Percentiles rank a stretch among this genome's conserved stretches.
Conservation (phyloP, 1,139 yeast species). For the Protomyces inouyei region DNA sequence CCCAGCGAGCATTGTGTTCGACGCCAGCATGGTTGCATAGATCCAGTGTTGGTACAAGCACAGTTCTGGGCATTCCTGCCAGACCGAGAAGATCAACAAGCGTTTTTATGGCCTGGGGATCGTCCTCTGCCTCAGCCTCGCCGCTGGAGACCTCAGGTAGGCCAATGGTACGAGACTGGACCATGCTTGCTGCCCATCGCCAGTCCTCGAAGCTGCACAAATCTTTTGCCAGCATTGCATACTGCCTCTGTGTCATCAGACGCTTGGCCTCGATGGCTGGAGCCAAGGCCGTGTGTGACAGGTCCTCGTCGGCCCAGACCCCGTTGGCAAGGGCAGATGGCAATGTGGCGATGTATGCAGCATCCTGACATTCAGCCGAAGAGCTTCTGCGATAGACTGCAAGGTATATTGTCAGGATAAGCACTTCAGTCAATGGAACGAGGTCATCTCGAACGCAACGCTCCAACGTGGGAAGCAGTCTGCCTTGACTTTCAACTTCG, state of each 20-base stretch:
- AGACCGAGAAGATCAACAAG: neutral
- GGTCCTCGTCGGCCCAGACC: constrained; percentile 1
- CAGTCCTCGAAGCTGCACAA: constrained; percentile 7
- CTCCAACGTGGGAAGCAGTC: neutral
- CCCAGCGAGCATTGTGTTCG: constrained; percentile 11
- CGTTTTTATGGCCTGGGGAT: neutral
- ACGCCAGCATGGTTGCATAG: constrained; percentile 19
- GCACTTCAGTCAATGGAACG: neutral
- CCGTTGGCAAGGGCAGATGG: constrained; percentile 12
- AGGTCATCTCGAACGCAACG: neutral
- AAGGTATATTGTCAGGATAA: neutral
- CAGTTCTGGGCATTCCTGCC: neutral
- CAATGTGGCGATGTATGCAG: neutral
- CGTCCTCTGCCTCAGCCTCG: neutral
- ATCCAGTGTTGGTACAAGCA: constrained; percentile 15
- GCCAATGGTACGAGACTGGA: constrained; percentile 12
- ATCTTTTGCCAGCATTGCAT: neutral
- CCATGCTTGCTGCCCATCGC: constrained; percentile 19
- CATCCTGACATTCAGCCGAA: neutral
- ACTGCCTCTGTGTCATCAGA: constrained; percentile 2
- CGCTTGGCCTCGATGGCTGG: constrained; percentile 6
- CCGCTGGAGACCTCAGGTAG: neutral
- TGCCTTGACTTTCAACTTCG: neutral
- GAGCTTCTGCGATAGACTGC: neutral
- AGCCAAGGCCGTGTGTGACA: neutral